Conservation (phyloP, 2,329 filamentous ascomycete genomes). For the Elsinoe ampelina region DNA sequence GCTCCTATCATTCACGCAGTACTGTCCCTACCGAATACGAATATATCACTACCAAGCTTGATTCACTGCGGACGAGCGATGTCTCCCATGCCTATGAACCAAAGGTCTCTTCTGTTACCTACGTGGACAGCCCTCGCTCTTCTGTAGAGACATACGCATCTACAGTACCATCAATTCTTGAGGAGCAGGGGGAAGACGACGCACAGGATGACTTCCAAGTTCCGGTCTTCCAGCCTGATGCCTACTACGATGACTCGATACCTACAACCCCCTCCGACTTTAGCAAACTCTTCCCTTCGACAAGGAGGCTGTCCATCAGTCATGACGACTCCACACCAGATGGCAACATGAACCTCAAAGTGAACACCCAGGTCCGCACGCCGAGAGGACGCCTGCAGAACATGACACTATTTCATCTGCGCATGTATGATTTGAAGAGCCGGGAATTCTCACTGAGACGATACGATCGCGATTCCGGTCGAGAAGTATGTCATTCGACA, state of each 20-base stretch:
- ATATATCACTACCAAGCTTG: slow-evolving; percentile 15
- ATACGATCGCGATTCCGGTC: slow-evolving; percentile 85
- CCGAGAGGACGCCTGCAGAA: slow-evolving; percentile 44
- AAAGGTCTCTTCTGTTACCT: background rate
- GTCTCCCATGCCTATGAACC: background rate
- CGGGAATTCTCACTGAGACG: slow-evolving; percentile 84
- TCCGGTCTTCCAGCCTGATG: slow-evolving; percentile 53
- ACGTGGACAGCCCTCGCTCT: slow-evolving; percentile 38
- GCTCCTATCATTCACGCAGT: slow-evolving; percentile 17
- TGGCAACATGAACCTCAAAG: slow-evolving; percentile 90
- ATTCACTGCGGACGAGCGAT: slow-evolving; percentile 20
- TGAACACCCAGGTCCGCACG: slow-evolving; percentile 63
- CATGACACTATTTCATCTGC: slow-evolving; percentile 80
- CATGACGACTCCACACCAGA: slow-evolving; percentile 87
- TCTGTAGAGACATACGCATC: slow-evolving; percentile 78
- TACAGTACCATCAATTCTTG: slow-evolving; percentile 53
- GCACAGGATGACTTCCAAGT: slow-evolving; percentile 42
- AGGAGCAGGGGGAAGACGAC: slow-evolving; percentile 32
- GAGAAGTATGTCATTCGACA: slow-evolving; percentile 81
- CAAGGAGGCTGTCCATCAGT: slow-evolving; percentile 67
- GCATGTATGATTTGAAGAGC: slow-evolving; percentile 82
- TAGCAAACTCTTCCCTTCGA: slow-evolving; percentile 74
- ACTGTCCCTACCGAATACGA: slow-evolving; percentile 17
- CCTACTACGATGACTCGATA: slow-evolving; percentile 56
- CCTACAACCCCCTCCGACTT: slow-evolving; percentile 77